Base-by-base conservation (phyloP, 306 rosid genomes). In the Begonia fuchsioides region DNA sequence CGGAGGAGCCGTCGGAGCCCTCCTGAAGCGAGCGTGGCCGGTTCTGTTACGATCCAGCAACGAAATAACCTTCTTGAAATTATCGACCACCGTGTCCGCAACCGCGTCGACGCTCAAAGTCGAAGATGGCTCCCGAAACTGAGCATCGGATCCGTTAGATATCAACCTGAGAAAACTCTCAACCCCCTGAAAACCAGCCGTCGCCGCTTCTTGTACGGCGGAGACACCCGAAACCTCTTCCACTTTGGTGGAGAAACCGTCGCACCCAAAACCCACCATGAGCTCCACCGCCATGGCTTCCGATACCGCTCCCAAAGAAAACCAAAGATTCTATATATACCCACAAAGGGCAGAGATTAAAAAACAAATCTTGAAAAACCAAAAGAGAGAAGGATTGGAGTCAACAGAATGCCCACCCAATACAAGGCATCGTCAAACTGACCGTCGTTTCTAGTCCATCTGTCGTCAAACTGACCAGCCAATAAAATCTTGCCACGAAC, bases 21-120 rank as follows among this genome's bases (percentile, higher is more conserved):
- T 74, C 66, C 93, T 56, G 57, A 81, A 86, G 13, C 96, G 93
- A 32, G 96, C 96, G 17, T 81, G 96, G 8, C 95, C 96, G 3
- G 59, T 60, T 68, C 81, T 52, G 7, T 72, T 72, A 32, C 47
- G 65, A 19, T 76, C 83, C 3, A 76, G 72, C 11, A 78, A 62
- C 10, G 88, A 73, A 61, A 86, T 76, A 3, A 86, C 82, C 79
- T 67, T 80, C 43, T 32, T 73, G 77, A 86, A 86, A 55, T 63
- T 74, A 51, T 52, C 66, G 16, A 86, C 80, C 0, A 92, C 88
- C 47, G 67, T 60, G 51, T 81, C 79, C 1, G 86, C 79, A 15
- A 69, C 61, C 0, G 62, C 66, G 35, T 43, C 68, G n/a, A 62
- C 10, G 20, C 19, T 13, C 2, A 67, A 19, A 15, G 55, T 32